Evolutionary conservation across 2,329 filamentous ascomycete genomes (phyloP).

Genomic region (Chaetomiaceae sp.): DNA sequence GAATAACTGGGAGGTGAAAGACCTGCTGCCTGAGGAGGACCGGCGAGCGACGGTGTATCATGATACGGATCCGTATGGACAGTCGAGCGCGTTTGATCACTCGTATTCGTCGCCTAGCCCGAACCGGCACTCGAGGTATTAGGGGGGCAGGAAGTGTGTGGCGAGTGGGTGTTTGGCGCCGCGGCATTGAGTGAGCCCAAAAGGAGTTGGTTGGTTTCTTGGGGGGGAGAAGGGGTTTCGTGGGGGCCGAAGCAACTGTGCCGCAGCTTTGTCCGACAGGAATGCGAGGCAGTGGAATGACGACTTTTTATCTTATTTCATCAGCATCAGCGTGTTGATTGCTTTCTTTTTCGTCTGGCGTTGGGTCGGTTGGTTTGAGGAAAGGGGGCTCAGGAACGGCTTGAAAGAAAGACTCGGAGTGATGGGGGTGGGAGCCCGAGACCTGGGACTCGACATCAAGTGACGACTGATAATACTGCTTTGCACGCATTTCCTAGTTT

Average conservation of each 20-base stretch:
- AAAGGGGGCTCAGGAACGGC: background rate
- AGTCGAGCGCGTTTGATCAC: constrained; percentile 51
- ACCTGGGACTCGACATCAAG: no score
- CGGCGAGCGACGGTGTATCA: constrained; percentile 68
- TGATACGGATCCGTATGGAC: constrained; percentile 61
- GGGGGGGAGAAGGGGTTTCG: background rate
- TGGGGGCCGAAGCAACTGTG: background rate
- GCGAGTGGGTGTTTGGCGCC: background rate
- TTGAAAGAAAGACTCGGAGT: background rate
- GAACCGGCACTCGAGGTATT: constrained; percentile 47
- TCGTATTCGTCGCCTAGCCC: constrained; percentile 46
- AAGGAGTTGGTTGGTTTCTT: background rate
- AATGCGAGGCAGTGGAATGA: constrained; percentile 10
- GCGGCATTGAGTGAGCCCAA: background rate
- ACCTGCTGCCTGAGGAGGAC: constrained; percentile 76
- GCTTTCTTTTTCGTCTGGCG: constrained; percentile 10
- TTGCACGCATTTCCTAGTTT: constrained; percentile 3
- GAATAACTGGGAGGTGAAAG: constrained; percentile 99
- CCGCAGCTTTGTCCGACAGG: constrained; percentile 3
- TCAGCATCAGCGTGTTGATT: constrained; percentile 25
- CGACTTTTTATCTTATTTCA: constrained; percentile 12
- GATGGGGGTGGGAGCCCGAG: background rate
- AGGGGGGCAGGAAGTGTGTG: background rate
- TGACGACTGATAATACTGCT: no score
- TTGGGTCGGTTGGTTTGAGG: background rate